Base-by-base conservation (phyloP, 2,329 filamentous ascomycete genomes). In the Furcasterigmium furcatum region DNA sequence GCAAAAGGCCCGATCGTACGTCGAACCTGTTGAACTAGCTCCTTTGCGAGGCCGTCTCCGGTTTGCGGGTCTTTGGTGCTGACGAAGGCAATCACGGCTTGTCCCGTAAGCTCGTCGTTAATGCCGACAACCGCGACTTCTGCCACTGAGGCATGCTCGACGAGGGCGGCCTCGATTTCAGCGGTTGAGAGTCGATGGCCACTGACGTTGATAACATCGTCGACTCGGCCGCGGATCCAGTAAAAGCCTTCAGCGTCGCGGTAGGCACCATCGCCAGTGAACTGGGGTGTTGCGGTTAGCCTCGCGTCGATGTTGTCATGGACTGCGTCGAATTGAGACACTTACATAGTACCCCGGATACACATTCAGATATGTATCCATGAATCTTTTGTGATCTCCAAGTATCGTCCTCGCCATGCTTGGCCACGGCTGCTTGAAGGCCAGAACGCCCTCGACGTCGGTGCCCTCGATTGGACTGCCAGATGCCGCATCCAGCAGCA, bases 231-330 rank as follows among this genome's bases (percentile, higher is more conserved):
- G 52, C 94, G 89, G 66, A 99, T 99, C 94, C 94, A 99, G 82
- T 97, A 99, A 77, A 96, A 99, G 46, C 94, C 94, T 60, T 99
- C 94, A 70, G 96, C 88, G 66, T 99, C 94, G 63, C 94, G 88
- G 49, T 88, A 94, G 46, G 94, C 94, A 63, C 94, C 94, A 63
- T 99, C 94, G 47, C 89, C 89, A 14, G 89, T 94, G 73, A 94
- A 95, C 85, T 89, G 10, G 35, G 46, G n/a, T n/a, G n/a, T n/a
- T n/a, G 5, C 13, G 32, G 43, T 29, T 38, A 43, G 52, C 48
- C 7, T 13, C 7, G 9, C 5, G 6, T 7, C 3, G 14, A 30
- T 16, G 16, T n/a, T n/a, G 12, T 14, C 12, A 13, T 13, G 12
- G 35, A n/a, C n/a, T n/a, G n/a, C n/a, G n/a, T n/a, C n/a, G 13